Conservation (phyloP, 495 filamentous ascomycete species). For the Podospora anserina region DNA sequence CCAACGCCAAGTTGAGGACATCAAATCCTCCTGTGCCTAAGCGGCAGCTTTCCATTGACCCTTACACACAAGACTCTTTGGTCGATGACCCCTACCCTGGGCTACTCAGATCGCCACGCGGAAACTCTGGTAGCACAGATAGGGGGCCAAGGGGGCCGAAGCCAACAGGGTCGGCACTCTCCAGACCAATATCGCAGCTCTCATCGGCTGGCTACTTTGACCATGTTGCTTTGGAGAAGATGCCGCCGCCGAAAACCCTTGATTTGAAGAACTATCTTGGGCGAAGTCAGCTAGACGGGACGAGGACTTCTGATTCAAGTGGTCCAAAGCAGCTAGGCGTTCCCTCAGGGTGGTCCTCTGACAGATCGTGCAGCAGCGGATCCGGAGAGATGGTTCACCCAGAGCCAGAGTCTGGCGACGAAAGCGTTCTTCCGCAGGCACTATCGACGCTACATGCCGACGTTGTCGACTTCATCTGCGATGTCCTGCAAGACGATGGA, state of each 20-base stretch:
- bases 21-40: conserved; percentile 36
- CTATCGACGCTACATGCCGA: conserved; percentile 43
- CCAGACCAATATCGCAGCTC: conserved; percentile 41
- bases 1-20: conserved; percentile 44
- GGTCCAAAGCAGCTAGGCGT: conserved; percentile 20
- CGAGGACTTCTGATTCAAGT: conserved; percentile 15
- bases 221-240: conserved; percentile 35
- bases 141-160: conserved; percentile 36
- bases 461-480: conserved; percentile 51
- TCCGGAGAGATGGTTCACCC: conserved; percentile 17
- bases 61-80: conserved; percentile 28
- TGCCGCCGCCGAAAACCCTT: conserved; percentile 31
- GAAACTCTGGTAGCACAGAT: conserved; percentile 30
- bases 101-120: conserved; percentile 34
- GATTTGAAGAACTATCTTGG: conserved; percentile 26
- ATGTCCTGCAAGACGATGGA: conserved; percentile 50
- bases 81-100: conserved; percentile 30
- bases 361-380: conserved; percentile 20
- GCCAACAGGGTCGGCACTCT: conserved; percentile 32
- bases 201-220: conserved; percentile 37
- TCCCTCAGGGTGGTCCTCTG: conserved; percentile 15
- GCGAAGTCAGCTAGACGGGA: conserved; percentile 23
- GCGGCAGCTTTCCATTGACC: conserved; percentile 39
- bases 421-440: conserved; percentile 43
- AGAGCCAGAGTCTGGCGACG: conserved; percentile 38